Evolutionary conservation across 495 filamentous ascomycete genomes (phyloP).

Genomic region (Aspergillus panamensis): DNA sequence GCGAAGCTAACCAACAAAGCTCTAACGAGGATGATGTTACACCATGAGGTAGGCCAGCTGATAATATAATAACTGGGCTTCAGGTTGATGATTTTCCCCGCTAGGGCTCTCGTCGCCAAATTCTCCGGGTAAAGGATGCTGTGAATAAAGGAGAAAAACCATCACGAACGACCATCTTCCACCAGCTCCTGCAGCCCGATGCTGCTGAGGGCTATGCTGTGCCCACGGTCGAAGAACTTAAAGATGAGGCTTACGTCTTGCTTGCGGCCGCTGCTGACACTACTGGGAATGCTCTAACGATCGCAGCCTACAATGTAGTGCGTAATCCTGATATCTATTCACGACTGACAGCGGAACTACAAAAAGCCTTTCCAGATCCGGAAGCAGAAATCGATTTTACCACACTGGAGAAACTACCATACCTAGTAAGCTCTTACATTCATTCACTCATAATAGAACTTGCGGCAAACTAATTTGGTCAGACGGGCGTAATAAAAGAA

Average conservation of each 20-base stretch:
- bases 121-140: conserved; percentile 16
- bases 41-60: conserved; percentile 22
- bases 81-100: not conserved
- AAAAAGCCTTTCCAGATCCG: conserved; percentile 31
- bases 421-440: conserved; percentile 23
- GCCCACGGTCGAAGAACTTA: conserved; percentile 21
- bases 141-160: conserved; percentile 22
- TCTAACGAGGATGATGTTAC: conserved; percentile 19
- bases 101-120: conserved; percentile 18
- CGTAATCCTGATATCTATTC: conserved; percentile 28
- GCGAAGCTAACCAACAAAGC: conserved; percentile 13
- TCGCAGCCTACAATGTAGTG: conserved; percentile 37
- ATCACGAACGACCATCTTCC: conserved; percentile 32
- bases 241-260: conserved; percentile 33
- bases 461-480: not conserved
- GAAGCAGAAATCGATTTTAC: conserved; percentile 20
- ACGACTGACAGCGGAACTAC: conserved; percentile 30
- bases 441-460: not conserved
- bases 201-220: conserved; percentile 22
- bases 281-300: conserved; percentile 36
- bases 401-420: conserved; percentile 31
- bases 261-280: conserved; percentile 38
- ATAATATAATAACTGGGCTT: not conserved
- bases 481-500: conserved; percentile 34
- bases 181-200: conserved; percentile 29